These are phyloP conservation scores for Quercus ilex DNA, from an alignment of 306 rosid genomes.

Conservation along the genomic window DNA sequence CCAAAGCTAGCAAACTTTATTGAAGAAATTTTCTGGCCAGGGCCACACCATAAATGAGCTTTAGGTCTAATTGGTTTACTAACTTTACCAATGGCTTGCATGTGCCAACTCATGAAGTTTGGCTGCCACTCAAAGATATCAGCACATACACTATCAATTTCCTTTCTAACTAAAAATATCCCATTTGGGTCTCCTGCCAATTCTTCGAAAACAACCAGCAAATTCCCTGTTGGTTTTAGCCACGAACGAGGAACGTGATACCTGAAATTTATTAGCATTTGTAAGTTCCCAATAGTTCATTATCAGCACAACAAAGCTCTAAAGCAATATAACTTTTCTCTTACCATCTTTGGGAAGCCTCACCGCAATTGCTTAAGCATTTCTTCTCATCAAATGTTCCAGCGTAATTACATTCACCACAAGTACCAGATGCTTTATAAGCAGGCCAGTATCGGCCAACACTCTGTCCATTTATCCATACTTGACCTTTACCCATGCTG, in stretches of 20 bases:
- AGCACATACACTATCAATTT: constrained; percentile 75
- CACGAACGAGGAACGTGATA: constrained; percentile 94
- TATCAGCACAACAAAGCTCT: constrained; percentile 5
- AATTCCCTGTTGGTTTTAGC: constrained; percentile 83
- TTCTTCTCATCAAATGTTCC: constrained; percentile 79
- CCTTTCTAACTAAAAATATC: constrained; percentile 76
- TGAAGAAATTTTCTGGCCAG: constrained; percentile 76
- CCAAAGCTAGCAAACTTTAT: constrained; percentile 98
- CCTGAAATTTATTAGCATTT: constrained; percentile 48
- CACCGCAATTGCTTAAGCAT: constrained; percentile 71
- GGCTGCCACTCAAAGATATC: constrained; percentile 98
- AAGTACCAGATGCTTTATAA: constrained; percentile 83
- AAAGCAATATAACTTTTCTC: constrained; percentile 16
- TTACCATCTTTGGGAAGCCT: constrained; percentile 96
- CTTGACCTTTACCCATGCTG: constrained; percentile 97
- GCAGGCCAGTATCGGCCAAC: constrained; percentile 97
- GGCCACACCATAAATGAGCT: constrained; percentile 81
- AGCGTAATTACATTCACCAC: constrained; percentile 64
- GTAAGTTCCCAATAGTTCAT: constrained; percentile 18
- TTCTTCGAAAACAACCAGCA: constrained; percentile 89
- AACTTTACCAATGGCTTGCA: constrained; percentile 84
- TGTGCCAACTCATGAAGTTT: constrained; percentile 64
- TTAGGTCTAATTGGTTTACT: constrained; percentile 67
- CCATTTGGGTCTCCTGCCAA: constrained; percentile 91
- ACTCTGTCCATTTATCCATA: constrained; percentile 83